These are phyloP conservation scores for Ogataea nitratoaversa DNA, from an alignment of 805 yeast species.

Conservation along the genomic window DNA sequence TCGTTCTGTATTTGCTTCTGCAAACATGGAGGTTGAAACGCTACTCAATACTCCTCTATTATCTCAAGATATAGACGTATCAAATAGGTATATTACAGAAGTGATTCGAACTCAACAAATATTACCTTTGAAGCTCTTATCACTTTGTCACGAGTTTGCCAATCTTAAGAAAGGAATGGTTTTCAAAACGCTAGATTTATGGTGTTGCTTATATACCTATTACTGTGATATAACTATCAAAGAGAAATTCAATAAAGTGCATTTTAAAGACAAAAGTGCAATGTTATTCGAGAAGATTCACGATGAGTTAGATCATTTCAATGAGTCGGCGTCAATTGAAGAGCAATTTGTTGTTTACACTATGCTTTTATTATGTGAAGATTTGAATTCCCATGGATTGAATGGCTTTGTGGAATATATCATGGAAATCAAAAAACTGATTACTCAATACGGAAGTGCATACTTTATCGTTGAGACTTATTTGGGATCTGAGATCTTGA, in stretches of 20 bases:
- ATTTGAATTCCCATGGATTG: constrained; percentile 1
- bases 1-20: too few relatives aligned
- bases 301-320: background rate
- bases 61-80: too few relatives aligned
- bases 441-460: constrained; percentile 2
- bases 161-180: background rate
- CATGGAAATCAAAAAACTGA: background rate
- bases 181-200: background rate
- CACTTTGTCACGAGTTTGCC: background rate
- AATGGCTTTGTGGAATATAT: background rate
- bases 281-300: background rate
- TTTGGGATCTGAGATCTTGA: constrained; percentile 1
- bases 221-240: background rate
- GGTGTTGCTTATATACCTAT: constrained; percentile 5
- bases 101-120: background rate
- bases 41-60: too few relatives aligned
- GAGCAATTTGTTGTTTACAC: background rate
- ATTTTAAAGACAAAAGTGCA: background rate
- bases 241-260: background rate
- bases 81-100: too few relatives aligned
- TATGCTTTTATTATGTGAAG: background rate
- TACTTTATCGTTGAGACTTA: background rate
- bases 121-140: background rate
- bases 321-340: background rate
- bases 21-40: too few relatives aligned